Percentiles rank a stretch among this genome's conserved stretches.
These are phyloP conservation scores for Penicillium egyptiacum DNA, from an alignment of 495 filamentous ascomycete species.

Conservation along the genomic window DNA sequence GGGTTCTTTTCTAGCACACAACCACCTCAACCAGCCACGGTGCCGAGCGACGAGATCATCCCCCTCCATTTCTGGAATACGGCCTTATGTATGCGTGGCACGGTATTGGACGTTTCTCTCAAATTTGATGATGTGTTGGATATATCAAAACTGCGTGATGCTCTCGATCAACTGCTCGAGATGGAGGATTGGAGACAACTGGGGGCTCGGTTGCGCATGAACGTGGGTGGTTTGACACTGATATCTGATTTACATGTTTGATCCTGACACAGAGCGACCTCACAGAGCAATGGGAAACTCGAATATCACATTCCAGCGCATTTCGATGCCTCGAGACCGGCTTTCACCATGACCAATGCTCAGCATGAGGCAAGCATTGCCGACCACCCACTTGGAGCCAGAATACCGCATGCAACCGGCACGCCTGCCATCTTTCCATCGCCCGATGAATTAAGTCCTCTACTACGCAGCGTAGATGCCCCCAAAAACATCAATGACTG, in stretches of 20 bases:
- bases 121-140: constrained; percentile 3
- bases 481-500: constrained; percentile 1
- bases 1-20: not conserved
- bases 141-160: not conserved
- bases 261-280: not conserved
- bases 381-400: not conserved
- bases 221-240: not conserved
- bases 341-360: not conserved
- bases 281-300: not conserved
- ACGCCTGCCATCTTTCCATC: not conserved
- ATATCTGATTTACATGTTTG: too few species aligned
- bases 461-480: not conserved
- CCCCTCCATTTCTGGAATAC: constrained; percentile 6
- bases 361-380: not conserved
- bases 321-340: not conserved
- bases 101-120: not conserved
- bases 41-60: not conserved
- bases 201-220: constrained; percentile 2
- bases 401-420: not conserved
- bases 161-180: not conserved
- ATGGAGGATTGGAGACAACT: constrained; percentile 1
- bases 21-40: not conserved
- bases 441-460: not conserved
- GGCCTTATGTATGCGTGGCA: constrained; percentile 1
- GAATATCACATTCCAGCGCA: not conserved